Evolutionary conservation across 192 early-diverging fungal genomes (phyloP).

Genomic region (Linnemannia schmuckeri): DNA sequence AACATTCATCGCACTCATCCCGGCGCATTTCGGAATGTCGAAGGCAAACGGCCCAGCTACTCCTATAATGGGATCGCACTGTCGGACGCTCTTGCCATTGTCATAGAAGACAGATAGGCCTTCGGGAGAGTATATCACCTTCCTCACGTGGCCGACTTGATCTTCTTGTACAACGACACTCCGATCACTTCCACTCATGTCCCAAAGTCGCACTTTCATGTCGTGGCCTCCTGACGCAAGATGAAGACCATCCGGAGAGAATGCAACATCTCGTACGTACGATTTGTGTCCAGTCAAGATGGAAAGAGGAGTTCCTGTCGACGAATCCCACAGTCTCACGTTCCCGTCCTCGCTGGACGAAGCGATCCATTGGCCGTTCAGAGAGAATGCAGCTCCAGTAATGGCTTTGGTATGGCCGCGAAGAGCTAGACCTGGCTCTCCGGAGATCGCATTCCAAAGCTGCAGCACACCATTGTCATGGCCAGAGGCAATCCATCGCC

Average conservation of each 20-base stretch:
- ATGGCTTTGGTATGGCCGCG: neutral
- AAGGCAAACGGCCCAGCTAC: too few relatives aligned
- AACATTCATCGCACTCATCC: too few relatives aligned
- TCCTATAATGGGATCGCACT: too few relatives aligned
- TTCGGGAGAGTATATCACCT: neutral
- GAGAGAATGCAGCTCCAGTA: neutral
- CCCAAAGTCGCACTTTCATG: neutral
- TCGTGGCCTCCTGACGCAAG: neutral
- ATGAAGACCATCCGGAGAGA: constrained; percentile 5
- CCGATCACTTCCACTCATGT: neutral
- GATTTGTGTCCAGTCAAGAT: neutral
- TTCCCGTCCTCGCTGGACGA: neutral
- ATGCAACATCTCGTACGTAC: neutral
- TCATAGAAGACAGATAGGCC: too few relatives aligned
- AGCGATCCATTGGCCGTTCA: neutral
- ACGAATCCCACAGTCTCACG: neutral
- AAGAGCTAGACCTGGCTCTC: neutral
- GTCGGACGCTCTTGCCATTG: too few relatives aligned
- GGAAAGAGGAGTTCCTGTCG: neutral
- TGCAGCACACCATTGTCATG: neutral
- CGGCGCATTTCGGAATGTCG: too few relatives aligned
- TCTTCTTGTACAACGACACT: neutral
- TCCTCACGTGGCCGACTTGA: neutral
- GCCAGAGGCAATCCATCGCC: neutral
- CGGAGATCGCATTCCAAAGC: neutral